Percentiles rank a stretch among this genome's conserved stretches.
Evolutionary conservation across 2,329 filamentous ascomycete genomes (phyloP).

Genomic region (Lachnellula willkommii): DNA sequence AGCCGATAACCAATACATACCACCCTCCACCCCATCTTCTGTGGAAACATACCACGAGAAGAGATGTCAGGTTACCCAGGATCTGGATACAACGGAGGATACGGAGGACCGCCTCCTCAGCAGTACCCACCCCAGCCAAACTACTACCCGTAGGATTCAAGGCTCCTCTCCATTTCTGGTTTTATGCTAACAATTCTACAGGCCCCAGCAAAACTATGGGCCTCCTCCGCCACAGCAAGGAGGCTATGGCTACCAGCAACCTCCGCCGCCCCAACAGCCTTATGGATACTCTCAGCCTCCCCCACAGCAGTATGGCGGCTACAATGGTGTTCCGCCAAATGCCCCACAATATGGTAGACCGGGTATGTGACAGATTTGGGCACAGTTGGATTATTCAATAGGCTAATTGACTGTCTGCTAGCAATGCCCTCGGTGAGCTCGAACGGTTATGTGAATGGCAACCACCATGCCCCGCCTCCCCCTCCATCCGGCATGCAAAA

Average conservation of each 20-base stretch:
- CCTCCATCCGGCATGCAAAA: slow-evolving; percentile 62
- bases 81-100: slow-evolving; percentile 46
- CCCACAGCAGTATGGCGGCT: slow-evolving; percentile 45
- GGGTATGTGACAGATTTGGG: slow-evolving; percentile 33
- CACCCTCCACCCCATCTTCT: not conserved
- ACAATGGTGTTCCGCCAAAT: slow-evolving; percentile 31
- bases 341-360: slow-evolving; percentile 46
- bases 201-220: slow-evolving; percentile 27
- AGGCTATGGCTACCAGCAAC: slow-evolving; percentile 45
- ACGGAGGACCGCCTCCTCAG: slow-evolving; percentile 38
- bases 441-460: slow-evolving; percentile 52
- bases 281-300: slow-evolving; percentile 35
- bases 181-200: slow-evolving; percentile 24
- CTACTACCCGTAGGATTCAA: slow-evolving; percentile 46
- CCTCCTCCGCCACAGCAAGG: slow-evolving; percentile 30
- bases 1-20: slow-evolving; percentile 12
- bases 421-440: slow-evolving; percentile 41
- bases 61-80: slow-evolving; percentile 62
- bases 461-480: slow-evolving; percentile 54
- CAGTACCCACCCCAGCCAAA: slow-evolving; percentile 37
- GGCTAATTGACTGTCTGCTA: slow-evolving; percentile 18
- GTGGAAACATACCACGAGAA: slow-evolving; percentile 3
- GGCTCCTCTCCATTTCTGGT: slow-evolving; percentile 27
- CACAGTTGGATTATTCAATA: not conserved
- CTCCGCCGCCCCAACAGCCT: slow-evolving; percentile 41